Evolutionary conservation across 495 filamentous ascomycete genomes (phyloP).

Genomic region (Clohesyomyces aquaticus): DNA sequence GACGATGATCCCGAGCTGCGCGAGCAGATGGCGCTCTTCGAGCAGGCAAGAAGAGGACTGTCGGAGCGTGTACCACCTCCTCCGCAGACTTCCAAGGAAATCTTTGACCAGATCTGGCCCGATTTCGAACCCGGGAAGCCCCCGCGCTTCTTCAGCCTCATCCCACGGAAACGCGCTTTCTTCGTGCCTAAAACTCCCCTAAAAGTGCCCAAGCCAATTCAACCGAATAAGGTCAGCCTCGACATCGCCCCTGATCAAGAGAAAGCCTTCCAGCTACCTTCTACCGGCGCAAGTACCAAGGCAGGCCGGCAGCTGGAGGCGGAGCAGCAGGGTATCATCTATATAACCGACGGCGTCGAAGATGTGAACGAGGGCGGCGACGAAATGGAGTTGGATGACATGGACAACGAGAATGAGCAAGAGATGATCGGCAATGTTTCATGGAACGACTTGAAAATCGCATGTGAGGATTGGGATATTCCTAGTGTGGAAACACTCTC

Average conservation of each 20-base stretch:
- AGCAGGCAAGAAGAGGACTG: conserved; percentile 16
- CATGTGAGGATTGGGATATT: conserved; percentile 79
- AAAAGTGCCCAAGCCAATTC: conserved; percentile 77
- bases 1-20: conserved; percentile 36
- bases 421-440: conserved; percentile 70
- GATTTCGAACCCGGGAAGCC: conserved; percentile 66
- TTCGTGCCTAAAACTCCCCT: conserved; percentile 69
- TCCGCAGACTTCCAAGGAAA: conserved; percentile 66
- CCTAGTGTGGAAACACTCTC: conserved; percentile 27
- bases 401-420: conserved; percentile 56
- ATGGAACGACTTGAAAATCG: conserved; percentile 72
- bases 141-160: conserved; percentile 70
- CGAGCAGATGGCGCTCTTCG: conserved; percentile 41
- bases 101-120: conserved; percentile 71
- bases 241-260: conserved; percentile 83
- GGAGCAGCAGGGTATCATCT: conserved; percentile 60
- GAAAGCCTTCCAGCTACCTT: conserved; percentile 71
- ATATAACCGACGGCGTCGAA: conserved; percentile 56
- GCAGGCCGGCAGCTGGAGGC: conserved; percentile 54
- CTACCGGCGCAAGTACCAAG: conserved; percentile 54
- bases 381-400: conserved; percentile 58
- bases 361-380: conserved; percentile 55
- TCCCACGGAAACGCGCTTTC: conserved; percentile 72
- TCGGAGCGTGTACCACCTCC: conserved; percentile 52
- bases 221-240: conserved; percentile 83